Evolutionary conservation across 768 basidiomycete species (phyloP).

Genomic region (Auriculariales sp.): DNA sequence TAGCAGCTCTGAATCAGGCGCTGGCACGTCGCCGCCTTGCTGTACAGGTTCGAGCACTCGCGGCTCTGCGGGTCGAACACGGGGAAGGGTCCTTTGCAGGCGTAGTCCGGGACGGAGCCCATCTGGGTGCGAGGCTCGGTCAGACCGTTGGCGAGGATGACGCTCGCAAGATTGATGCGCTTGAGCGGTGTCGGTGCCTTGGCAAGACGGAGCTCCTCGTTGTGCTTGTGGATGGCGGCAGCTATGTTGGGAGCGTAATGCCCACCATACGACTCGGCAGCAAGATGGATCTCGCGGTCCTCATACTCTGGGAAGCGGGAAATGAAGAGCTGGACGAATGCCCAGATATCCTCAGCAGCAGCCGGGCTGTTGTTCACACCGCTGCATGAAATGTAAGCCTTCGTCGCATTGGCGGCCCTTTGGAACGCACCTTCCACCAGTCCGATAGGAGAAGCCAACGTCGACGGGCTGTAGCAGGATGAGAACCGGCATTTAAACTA

Average conservation of each 20-base stretch:
- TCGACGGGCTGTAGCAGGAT: slow-evolving; percentile 65
- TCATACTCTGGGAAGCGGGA: slow-evolving; percentile 63
- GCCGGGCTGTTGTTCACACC: slow-evolving; percentile 71
- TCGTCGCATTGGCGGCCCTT: too few species aligned
- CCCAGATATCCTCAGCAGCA: slow-evolving; percentile 82
- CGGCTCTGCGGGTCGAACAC: slow-evolving; percentile 58
- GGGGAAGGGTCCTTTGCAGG: slow-evolving; percentile 70
- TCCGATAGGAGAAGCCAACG: slow-evolving; percentile 81
- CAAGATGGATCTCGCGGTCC: slow-evolving; percentile 56
- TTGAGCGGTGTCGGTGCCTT: slow-evolving; percentile 62
- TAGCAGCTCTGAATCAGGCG: slow-evolving; percentile 61
- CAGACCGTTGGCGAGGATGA: slow-evolving; percentile 79
- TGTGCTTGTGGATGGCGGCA: slow-evolving; percentile 64
- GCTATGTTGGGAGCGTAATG: slow-evolving; percentile 77
- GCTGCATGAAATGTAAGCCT: too few species aligned
- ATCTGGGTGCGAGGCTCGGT: slow-evolving; percentile 78
- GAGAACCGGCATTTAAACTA: slow-evolving; percentile 35
- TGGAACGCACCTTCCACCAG: slow-evolving; percentile 55
- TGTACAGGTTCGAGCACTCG: slow-evolving; percentile 45
- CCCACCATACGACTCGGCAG: slow-evolving; percentile 58
- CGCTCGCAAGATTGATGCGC: slow-evolving; percentile 65
- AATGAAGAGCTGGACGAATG: slow-evolving; percentile 71
- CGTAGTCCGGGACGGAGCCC: slow-evolving; percentile 63
- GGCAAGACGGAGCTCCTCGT: slow-evolving; percentile 57
- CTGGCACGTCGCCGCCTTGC: slow-evolving; percentile 63